Evolutionary conservation across 139 green algal species (phyloP).

Genomic region (Zygnema cylindricum): DNA sequence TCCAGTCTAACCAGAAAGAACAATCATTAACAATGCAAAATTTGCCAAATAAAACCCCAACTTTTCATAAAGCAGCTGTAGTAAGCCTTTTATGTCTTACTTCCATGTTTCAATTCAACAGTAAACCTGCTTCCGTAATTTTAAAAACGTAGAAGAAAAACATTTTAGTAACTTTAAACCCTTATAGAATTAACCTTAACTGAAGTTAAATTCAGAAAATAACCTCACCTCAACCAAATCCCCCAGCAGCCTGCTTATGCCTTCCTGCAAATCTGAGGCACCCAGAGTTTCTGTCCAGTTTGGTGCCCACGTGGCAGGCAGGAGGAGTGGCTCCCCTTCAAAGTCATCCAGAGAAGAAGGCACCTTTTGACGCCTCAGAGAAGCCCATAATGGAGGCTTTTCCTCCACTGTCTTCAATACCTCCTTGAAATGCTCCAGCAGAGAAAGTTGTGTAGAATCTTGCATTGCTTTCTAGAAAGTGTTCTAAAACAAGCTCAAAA

Average conservation of each 20-base stretch:
- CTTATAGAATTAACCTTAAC: not conserved
- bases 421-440: not conserved
- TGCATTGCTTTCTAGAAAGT: no score
- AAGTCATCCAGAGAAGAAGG: not conserved
- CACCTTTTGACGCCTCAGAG: not conserved
- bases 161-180: no score
- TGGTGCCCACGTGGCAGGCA: constrained; percentile 10
- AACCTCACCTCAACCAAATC: constrained; percentile 2
- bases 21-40: no score
- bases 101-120: no score
- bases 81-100: no score
- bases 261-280: not conserved
- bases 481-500: no score
- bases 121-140: no score
- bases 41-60: no score
- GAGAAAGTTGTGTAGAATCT: not conserved
- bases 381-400: not conserved
- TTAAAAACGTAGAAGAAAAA: no score
- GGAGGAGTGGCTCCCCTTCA: not conserved
- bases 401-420: not conserved
- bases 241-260: not conserved
- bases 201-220: not conserved
- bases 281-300: not conserved
- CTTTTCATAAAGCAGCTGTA: no score
- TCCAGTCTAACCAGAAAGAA: no score